These are phyloP conservation scores for Malus asiatica DNA, from an alignment of 306 rosid genomes.

Conservation along the genomic window DNA sequence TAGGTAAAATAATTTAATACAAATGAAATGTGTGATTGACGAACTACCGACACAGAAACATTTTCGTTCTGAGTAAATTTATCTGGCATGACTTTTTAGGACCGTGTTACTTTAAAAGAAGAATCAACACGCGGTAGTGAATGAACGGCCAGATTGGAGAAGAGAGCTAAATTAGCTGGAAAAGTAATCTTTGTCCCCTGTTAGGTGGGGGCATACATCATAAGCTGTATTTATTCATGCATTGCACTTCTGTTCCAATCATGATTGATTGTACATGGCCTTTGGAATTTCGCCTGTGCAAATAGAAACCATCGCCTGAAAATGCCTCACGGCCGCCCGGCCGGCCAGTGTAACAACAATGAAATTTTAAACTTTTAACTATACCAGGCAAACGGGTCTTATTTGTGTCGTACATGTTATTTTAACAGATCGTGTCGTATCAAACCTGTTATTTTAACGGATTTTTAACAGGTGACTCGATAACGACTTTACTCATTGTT, in stretches of 20 bases:
- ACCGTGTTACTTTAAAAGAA: background rate
- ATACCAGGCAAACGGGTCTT: too few species aligned
- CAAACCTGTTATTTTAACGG: too few species aligned
- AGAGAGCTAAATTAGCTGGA: background rate
- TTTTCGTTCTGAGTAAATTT: too few species aligned
- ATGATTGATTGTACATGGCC: background rate
- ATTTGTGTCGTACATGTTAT: too few species aligned
- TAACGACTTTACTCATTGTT: too few species aligned
- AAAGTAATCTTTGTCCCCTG: background rate
- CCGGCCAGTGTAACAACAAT: background rate
- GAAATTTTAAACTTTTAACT: too few species aligned
- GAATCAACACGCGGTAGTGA: conserved; percentile 5
- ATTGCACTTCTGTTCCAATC: background rate
- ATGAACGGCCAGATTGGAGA: background rate
- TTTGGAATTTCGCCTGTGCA: background rate
- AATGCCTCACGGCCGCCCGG: background rate
- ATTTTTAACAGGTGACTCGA: too few species aligned
- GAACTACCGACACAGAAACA: too few species aligned
- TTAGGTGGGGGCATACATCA: background rate
- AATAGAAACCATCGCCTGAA: background rate
- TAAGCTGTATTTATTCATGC: too few species aligned
- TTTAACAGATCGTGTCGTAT: too few species aligned
- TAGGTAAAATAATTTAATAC: too few species aligned
- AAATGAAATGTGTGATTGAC: too few species aligned
- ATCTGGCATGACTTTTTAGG: background rate